Percentiles rank a stretch among this genome's conserved stretches.
phyloP scores from a whole-genome alignment of 805 yeast species.

The Lachancea waltii region DNA sequence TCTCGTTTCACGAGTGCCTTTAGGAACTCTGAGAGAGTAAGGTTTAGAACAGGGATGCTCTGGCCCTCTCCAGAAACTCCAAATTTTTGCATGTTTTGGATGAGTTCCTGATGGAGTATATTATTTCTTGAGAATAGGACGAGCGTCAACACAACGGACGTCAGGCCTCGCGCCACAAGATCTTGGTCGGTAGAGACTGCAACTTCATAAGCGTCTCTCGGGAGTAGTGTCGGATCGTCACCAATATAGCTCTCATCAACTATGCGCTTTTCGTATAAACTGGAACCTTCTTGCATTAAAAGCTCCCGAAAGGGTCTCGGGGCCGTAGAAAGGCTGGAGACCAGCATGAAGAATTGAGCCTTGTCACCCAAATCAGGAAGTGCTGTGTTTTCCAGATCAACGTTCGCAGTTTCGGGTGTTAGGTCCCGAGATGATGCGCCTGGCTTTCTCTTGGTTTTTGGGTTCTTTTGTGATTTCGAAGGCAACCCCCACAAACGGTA shows the following conservation, averaged over 20 bases:
- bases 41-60: slow-evolving; percentile 21
- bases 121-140: slow-evolving; percentile 27
- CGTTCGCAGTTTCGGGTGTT: slow-evolving; percentile 1
- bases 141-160: slow-evolving; percentile 17
- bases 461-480: slow-evolving; percentile 9
- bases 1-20: slow-evolving; percentile 20
- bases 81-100: slow-evolving; percentile 14
- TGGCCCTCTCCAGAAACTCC: slow-evolving; percentile 27
- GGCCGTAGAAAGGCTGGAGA: slow-evolving; percentile 16
- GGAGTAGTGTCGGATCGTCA: slow-evolving; percentile 12
- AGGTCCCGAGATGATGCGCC: not conserved
- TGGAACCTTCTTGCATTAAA: slow-evolving; percentile 12
- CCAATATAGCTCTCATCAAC: slow-evolving; percentile 20
- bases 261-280: slow-evolving; percentile 13
- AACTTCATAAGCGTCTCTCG: slow-evolving; percentile 13
- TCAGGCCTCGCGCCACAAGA: slow-evolving; percentile 21
- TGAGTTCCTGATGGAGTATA: slow-evolving; percentile 24
- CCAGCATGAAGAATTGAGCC: slow-evolving; percentile 22
- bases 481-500: slow-evolving; percentile 20
- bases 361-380: slow-evolving; percentile 7
- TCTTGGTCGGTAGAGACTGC: slow-evolving; percentile 18
- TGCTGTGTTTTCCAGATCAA: not conserved
- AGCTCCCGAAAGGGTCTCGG: slow-evolving; percentile 14
- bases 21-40: slow-evolving; percentile 21
- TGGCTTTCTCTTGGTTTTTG: slow-evolving; percentile 3